Evolutionary conservation across 306 rosid genomes (phyloP), one percentile per base, ranked within the genome.

Genomic region (Lathyrus sativus): DNA sequence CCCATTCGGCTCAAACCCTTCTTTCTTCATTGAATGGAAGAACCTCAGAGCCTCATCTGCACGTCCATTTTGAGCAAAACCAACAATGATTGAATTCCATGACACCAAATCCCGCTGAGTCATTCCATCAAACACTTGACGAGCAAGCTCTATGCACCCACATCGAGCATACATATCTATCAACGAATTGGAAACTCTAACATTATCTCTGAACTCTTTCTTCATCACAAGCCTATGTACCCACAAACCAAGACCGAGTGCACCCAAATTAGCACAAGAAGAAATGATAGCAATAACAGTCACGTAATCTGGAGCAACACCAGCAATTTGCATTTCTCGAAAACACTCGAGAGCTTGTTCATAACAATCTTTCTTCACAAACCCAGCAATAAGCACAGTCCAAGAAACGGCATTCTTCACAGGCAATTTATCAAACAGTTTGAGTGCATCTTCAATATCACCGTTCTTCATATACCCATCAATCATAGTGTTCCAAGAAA

Each of bases 1-100:
- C 13, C 84, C 89, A 31, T 89, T 88, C 0, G 96, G 93, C 72
- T 85, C 79, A 17, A 89, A 79, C 61, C 93, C 88, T 76, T 89
- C 80, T 73, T 78, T 82, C 74, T 85, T 90, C 96, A 90, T 86
- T 44, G 65, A 73, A 63, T 68, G 6, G 70, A 89, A 92, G 74
- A 81, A 83, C 7, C 72, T 68, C 14, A 92, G 56, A 61, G 93
- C 88, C 76, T 90, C 96, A 33, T 83, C 84, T 6, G 95, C 91
- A 17, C 58, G 81, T 41, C 98, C 96, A 62, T 92, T 89, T 44
- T 75, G 63, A 3, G 98, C 96, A 56, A 85, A 89, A 33, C 96
- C 98, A 7, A 89, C 87, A 62, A 92, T 86, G 66, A 88, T 86
- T 2, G 96, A 92, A 78, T 88, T 92, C 98, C 98, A 92, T 0